phyloP scores from a whole-genome alignment of 1,139 yeast species.

The Geotrichum histeridarum region DNA sequence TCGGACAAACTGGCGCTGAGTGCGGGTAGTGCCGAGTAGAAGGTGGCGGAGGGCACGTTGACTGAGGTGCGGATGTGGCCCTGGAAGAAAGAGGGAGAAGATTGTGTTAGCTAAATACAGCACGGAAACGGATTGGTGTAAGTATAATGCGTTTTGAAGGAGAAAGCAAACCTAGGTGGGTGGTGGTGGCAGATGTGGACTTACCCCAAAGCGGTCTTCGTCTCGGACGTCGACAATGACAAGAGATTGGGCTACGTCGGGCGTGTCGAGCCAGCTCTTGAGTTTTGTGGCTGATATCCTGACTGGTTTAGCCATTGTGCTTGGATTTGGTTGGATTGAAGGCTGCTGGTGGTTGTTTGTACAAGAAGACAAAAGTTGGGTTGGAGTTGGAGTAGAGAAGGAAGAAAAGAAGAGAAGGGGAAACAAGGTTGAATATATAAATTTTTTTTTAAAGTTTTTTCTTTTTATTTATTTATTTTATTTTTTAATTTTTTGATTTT shows the following conservation, averaged over 20 bases:
- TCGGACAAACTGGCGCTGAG: conserved; percentile 41
- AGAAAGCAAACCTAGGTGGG: neutral
- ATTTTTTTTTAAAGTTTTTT: too few species aligned
- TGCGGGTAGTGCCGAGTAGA: conserved; percentile 43
- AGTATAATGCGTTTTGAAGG: neutral
- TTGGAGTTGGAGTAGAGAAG: too few species aligned
- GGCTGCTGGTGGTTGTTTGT: neutral
- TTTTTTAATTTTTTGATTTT: too few species aligned
- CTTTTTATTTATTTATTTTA: too few species aligned
- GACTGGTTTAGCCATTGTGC: conserved; percentile 7
- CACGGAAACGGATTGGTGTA: conserved; percentile 22
- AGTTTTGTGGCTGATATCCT: conserved; percentile 26
- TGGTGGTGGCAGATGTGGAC: conserved; percentile 27
- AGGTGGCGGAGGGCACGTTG: conserved; percentile 56
- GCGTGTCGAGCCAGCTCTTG: conserved; percentile 29
- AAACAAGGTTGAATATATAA: too few species aligned
- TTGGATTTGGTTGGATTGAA: too few species aligned
- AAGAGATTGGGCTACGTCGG: conserved; percentile 31
- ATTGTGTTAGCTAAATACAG: conserved; percentile 1
- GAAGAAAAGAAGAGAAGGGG: too few species aligned
- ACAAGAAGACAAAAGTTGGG: neutral
- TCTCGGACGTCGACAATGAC: conserved; percentile 85
- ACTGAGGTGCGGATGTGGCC: conserved; percentile 67
- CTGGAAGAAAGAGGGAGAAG: conserved; percentile 21
- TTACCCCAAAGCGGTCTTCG: conserved; percentile 60